Evolutionary conservation across 2,329 filamentous ascomycete species (phyloP).

Genomic region (Thelonectria rubi): DNA sequence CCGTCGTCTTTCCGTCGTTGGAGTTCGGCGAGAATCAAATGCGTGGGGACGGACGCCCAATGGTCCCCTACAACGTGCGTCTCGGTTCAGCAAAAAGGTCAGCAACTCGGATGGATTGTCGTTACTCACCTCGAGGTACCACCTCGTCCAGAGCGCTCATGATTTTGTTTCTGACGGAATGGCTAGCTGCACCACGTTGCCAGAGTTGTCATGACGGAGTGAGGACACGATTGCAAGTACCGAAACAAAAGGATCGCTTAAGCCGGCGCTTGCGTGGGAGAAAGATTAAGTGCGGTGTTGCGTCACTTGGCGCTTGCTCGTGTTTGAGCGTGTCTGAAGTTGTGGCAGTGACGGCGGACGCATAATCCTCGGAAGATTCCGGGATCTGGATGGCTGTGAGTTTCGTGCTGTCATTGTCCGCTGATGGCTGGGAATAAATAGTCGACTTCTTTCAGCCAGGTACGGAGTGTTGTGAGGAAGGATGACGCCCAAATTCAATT

Average conservation of each 20-base stretch:
- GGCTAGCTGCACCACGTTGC: constrained; percentile 33
- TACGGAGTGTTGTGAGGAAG: not conserved
- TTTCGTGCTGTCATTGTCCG: constrained; percentile 6
- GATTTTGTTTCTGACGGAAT: constrained; percentile 18
- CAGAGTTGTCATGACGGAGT: constrained; percentile 36
- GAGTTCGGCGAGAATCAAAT: constrained; percentile 62
- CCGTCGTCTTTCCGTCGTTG: constrained; percentile 55
- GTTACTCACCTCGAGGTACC: constrained; percentile 33
- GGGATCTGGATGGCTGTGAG: constrained; percentile 22
- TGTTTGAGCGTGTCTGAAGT: constrained; percentile 35
- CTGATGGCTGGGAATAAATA: not conserved
- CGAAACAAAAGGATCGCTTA: constrained; percentile 19
- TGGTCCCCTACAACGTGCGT: constrained; percentile 39
- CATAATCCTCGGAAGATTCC: constrained; percentile 42
- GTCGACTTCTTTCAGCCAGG: too few species aligned
- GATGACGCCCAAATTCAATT: not conserved
- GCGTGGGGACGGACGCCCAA: constrained; percentile 62
- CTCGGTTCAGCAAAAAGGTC: constrained; percentile 35
- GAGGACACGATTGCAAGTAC: constrained; percentile 37
- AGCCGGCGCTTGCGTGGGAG: constrained; percentile 16
- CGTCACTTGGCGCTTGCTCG: constrained; percentile 33
- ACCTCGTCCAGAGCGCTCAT: constrained; percentile 34
- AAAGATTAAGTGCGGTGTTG: constrained; percentile 25
- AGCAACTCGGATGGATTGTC: not conserved
- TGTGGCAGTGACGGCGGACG: constrained; percentile 15